Base-by-base conservation (phyloP, 169 alveolate species). In the Plasmodium reichenowi region DNA sequence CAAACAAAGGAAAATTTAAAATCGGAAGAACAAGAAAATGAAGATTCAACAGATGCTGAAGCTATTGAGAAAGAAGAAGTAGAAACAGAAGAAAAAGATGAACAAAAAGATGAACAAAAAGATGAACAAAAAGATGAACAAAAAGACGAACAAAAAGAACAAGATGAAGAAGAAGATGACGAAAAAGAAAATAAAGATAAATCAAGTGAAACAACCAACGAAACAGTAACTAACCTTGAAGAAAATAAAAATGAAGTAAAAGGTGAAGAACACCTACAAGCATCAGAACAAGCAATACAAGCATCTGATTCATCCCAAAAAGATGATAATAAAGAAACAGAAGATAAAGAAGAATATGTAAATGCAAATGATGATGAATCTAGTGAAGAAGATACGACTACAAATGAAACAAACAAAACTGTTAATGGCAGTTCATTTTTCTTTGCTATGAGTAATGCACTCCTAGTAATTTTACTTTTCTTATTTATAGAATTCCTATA, bases 71-170 rank as follows among this genome's bases (percentile, higher is more conserved):
- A 29, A 7, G 66, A 13, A 4, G 73, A 9, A 50, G 45, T 4
- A 9, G 43, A 3, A 9, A 74, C n/a, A 5, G 63, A 38, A 52
- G 45, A 15, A 13, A 22, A 56, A 9, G 64, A 54, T 0, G 20
- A 54, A 54, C 2, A 0, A 12, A 22, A 56, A 12, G 8, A 17
- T 2, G 64, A 56, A 8, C n/a, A 56, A 56, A 15, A 52, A 52
- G 60, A 52, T 7, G 17, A 52, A 52, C 2, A 76, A 52, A 63
- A 60, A 47, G 95, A 38, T 17, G 94, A 94, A 3, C 88, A 89
- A 68, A 94, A 91, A 15, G 78, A 88, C 59, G 92, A 93, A 38
- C 94, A 93, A 24, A 93, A 80, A 78, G 95, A 86, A 54, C 71
- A 68, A 22, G 74, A 17, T 12, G 60, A 15, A 15, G 32, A 58